phyloP scores from a whole-genome alignment of 192 early-diverging fungal genomes.

The Jimgerdemannia lactiflua region DNA sequence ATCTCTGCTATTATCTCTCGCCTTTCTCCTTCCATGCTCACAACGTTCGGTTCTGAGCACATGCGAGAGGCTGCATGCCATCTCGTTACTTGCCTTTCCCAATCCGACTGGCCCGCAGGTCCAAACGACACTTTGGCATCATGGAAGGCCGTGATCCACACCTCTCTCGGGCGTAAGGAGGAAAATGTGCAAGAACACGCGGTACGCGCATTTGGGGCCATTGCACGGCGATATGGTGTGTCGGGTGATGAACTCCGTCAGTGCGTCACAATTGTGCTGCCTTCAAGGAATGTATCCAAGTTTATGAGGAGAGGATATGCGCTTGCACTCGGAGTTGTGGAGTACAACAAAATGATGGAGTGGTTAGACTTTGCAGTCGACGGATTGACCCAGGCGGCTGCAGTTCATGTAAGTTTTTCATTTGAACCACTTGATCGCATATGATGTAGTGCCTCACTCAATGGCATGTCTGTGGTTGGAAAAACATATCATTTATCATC shows the following conservation, averaged over 20 bases:
- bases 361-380: slow-evolving; percentile 15
- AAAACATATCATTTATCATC: neutral
- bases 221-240: slow-evolving; percentile 41
- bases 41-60: slow-evolving; percentile 61
- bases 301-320: slow-evolving; percentile 55
- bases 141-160: slow-evolving; percentile 52
- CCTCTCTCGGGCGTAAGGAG: slow-evolving; percentile 61
- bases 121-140: slow-evolving; percentile 12
- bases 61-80: slow-evolving; percentile 49
- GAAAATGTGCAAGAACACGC: slow-evolving; percentile 58
- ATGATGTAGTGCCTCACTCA: no score
- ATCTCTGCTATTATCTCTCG: slow-evolving; percentile 36
- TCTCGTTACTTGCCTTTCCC: slow-evolving; percentile 44
- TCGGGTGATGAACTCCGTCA: slow-evolving; percentile 29
- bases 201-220: slow-evolving; percentile 39
- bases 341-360: slow-evolving; percentile 18
- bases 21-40: slow-evolving; percentile 38
- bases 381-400: slow-evolving; percentile 21
- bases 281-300: slow-evolving; percentile 34
- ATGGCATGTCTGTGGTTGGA: no score
- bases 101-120: slow-evolving; percentile 36
- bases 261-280: slow-evolving; percentile 21
- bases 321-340: slow-evolving; percentile 59
- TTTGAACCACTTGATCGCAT: no score
- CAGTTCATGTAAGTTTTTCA: slow-evolving; percentile 25